phyloP scores from a whole-genome alignment of 495 filamentous ascomycete genomes.

The Penicillium bialowiezense region DNA sequence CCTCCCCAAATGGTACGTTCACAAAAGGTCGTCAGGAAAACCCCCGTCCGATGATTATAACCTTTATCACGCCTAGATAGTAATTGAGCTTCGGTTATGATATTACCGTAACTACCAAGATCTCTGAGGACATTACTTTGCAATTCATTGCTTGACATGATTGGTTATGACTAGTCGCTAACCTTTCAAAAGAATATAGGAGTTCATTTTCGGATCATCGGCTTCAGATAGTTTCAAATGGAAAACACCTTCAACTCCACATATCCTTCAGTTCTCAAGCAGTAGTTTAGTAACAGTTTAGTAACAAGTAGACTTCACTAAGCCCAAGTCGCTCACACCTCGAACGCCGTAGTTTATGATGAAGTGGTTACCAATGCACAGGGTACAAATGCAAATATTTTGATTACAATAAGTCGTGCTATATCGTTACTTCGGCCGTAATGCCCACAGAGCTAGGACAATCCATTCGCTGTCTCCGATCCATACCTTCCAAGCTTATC shows the following conservation, averaged over 20 bases:
- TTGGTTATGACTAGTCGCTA: conserved; percentile 25
- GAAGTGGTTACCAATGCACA: neutral
- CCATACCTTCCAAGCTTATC: conserved; percentile 16
- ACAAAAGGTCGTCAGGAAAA: neutral
- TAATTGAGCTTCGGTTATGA: conserved; percentile 73
- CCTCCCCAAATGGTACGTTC: conserved; percentile 18
- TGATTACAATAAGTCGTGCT: conserved; percentile 35
- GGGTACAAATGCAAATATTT: conserved; percentile 16
- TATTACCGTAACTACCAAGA: conserved; percentile 72
- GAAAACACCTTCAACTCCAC: neutral
- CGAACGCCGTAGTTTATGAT: too few relatives aligned
- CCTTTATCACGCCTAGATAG: conserved; percentile 76
- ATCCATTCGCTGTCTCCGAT: conserved; percentile 3
- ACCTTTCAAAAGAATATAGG: conserved; percentile 18
- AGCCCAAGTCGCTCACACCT: too few relatives aligned
- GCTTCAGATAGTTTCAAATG: conserved; percentile 5
- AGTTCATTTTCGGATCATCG: neutral
- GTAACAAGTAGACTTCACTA: too few relatives aligned
- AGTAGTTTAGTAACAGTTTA: too few relatives aligned
- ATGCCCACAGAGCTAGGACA: conserved; percentile 4
- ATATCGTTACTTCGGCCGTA: conserved; percentile 22
- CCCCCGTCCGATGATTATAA: conserved; percentile 67
- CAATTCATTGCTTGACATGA: conserved; percentile 15
- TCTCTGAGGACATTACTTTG: conserved; percentile 63
- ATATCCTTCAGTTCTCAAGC: neutral